Evolutionary conservation across 305 asterid genomes (phyloP).

Genomic region (Fraxinus xanthoxyloides): DNA sequence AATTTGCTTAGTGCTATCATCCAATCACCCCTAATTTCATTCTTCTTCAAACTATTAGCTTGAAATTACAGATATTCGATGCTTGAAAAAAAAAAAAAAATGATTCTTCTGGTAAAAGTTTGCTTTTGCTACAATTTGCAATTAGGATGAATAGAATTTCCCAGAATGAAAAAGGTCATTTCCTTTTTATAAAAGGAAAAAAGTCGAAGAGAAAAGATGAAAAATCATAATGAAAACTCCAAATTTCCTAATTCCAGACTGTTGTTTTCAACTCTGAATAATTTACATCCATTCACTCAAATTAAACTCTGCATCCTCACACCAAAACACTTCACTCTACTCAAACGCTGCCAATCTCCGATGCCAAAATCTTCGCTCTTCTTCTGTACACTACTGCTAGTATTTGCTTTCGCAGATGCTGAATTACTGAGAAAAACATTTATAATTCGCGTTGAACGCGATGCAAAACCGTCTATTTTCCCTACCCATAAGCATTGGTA

Average conservation of each 20-base stretch:
- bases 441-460: constrained; percentile 58
- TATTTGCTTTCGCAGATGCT: constrained; percentile 32
- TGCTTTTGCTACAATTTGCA: not conserved
- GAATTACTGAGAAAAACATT: constrained; percentile 37
- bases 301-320: not conserved
- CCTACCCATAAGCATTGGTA: constrained; percentile 72
- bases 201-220: no score
- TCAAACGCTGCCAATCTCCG: constrained; percentile 6
- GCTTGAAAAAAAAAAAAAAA: not conserved
- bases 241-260: not conserved
- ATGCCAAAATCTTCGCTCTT: constrained; percentile 33
- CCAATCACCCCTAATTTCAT: not conserved
- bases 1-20: not conserved
- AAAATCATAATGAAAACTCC: not conserved
- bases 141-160: no score
- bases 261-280: not conserved
- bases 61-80: not conserved
- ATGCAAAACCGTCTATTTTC: constrained; percentile 68
- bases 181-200: not conserved
- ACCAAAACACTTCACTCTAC: not conserved
- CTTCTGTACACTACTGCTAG: not conserved
- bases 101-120: not conserved
- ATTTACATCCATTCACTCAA: not conserved
- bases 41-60: not conserved
- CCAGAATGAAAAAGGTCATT: not conserved